Percentiles rank a stretch among this genome's conserved stretches.
Conservation (phyloP, 257 asterid species). For the Haberlea rhodopensis region DNA sequence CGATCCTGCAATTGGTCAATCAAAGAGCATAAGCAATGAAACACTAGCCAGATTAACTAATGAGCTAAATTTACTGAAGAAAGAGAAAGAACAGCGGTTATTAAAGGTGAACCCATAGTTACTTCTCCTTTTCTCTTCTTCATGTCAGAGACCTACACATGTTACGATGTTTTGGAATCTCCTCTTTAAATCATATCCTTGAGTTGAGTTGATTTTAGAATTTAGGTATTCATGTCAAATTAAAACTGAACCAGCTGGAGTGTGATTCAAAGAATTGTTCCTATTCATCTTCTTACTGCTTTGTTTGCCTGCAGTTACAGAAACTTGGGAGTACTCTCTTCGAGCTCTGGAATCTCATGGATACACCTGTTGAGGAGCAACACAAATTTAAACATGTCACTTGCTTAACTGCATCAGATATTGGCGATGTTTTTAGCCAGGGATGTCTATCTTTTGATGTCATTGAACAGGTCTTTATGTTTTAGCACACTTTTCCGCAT, state of each 20-base stretch:
- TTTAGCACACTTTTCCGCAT: constrained; percentile 8
- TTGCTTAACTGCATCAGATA: constrained; percentile 40
- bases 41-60: constrained; percentile 63
- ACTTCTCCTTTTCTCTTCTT: constrained; percentile 5
- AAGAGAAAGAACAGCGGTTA: constrained; percentile 57
- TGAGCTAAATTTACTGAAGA: constrained; percentile 53
- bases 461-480: constrained; percentile 56
- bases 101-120: constrained; percentile 38
- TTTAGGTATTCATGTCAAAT: background rate
- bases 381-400: constrained; percentile 48
- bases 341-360: constrained; percentile 69
- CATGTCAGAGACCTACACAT: background rate
- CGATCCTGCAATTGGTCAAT: constrained; percentile 41
- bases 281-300: constrained; percentile 8
- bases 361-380: constrained; percentile 51
- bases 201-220: background rate
- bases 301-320: constrained; percentile 43
- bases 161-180: constrained; percentile 6
- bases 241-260: constrained; percentile 7
- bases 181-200: constrained; percentile 6
- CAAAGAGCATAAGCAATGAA: constrained; percentile 69
- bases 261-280: constrained; percentile 13
- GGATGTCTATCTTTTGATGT: constrained; percentile 61
- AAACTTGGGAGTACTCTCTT: constrained; percentile 49
- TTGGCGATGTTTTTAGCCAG: constrained; percentile 39